Evolutionary conservation across 2,329 filamentous ascomycete genomes (phyloP).

Genomic region (Juglanconis sp.): DNA sequence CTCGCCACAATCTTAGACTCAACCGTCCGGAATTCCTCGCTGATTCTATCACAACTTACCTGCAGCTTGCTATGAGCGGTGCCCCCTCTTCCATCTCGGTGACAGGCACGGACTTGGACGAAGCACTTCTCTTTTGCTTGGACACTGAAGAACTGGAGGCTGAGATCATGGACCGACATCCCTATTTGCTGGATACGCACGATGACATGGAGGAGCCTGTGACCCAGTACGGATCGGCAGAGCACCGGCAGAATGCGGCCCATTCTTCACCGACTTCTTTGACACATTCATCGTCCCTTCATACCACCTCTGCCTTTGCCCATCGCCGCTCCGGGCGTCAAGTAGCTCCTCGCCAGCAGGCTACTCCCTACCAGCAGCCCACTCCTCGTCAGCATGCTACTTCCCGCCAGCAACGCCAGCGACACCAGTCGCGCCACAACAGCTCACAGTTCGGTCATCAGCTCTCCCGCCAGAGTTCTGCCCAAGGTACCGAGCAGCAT

Average conservation of each 20-base stretch:
- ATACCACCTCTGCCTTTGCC: not conserved
- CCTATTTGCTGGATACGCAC: not conserved
- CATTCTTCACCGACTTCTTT: not conserved
- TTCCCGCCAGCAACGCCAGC: too few species aligned
- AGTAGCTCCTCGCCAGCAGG: too few species aligned
- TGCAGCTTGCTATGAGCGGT: not conserved
- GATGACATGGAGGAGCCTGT: too few species aligned
- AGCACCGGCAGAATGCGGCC: not conserved
- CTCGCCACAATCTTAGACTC: too few species aligned
- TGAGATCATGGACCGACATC: not conserved
- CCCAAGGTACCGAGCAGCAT: too few species aligned
- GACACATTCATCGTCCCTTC: not conserved
- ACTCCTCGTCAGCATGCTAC: too few species aligned
- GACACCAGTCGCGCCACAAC: too few species aligned
- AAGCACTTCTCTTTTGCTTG: not conserved
- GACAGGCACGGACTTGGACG: not conserved
- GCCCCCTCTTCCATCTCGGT: not conserved
- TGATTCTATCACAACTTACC: too few species aligned
- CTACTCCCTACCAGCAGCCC: too few species aligned
- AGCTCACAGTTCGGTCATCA: too few species aligned
- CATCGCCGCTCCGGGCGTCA: not conserved
- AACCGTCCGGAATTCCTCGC: too few species aligned
- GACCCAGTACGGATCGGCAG: not conserved
- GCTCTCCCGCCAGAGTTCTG: too few species aligned
- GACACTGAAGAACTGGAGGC: not conserved